A percentile compares a stretch with the other conserved stretches of the same genome.
Evolutionary conservation across 495 filamentous ascomycete species (phyloP).

Genomic region (Daldinia bambusicola): DNA sequence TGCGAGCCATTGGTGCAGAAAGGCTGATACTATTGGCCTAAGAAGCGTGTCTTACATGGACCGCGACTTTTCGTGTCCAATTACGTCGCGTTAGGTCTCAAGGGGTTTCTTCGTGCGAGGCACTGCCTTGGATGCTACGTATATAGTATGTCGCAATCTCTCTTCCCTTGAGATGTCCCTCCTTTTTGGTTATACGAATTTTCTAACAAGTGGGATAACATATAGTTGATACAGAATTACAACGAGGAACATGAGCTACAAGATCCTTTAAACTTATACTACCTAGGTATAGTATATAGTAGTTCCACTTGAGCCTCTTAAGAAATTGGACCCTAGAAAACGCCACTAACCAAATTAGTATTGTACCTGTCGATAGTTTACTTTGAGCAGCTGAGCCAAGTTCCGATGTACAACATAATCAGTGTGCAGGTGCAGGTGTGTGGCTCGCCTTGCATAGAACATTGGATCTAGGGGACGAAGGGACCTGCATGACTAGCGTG

Average conservation of each 20-base stretch:
- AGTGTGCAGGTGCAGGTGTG: constrained; percentile 20
- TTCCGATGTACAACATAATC: constrained; percentile 15
- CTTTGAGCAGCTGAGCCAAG: not conserved
- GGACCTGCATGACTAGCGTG: constrained; percentile 44
- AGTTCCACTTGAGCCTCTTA: constrained; percentile 19
- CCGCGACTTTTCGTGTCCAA: constrained; percentile 40
- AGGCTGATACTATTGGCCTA: constrained; percentile 26
- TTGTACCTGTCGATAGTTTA: constrained; percentile 23
- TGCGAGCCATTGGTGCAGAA: constrained; percentile 38
- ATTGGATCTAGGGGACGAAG: constrained; percentile 36
- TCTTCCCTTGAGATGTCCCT: constrained; percentile 7
- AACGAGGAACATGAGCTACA: constrained; percentile 8
- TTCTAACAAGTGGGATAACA: not conserved
- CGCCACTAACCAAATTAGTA: constrained; percentile 29
- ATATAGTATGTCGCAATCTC: constrained; percentile 4
- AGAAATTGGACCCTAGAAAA: constrained; percentile 17
- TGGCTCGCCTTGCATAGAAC: constrained; percentile 39
- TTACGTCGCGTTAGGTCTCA: constrained; percentile 13
- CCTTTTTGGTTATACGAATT: constrained; percentile 5
- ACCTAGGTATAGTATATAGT: no score
- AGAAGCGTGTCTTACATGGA: constrained; percentile 34
- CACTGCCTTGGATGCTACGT: constrained; percentile 13
- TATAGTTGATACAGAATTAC: constrained; percentile 6
- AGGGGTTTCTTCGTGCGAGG: constrained; percentile 3
- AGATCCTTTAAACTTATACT: constrained; percentile 22